These are phyloP conservation scores for Aspergillus ochraceus DNA, from an alignment of 2,329 filamentous ascomycete genomes.

Conservation along the genomic window DNA sequence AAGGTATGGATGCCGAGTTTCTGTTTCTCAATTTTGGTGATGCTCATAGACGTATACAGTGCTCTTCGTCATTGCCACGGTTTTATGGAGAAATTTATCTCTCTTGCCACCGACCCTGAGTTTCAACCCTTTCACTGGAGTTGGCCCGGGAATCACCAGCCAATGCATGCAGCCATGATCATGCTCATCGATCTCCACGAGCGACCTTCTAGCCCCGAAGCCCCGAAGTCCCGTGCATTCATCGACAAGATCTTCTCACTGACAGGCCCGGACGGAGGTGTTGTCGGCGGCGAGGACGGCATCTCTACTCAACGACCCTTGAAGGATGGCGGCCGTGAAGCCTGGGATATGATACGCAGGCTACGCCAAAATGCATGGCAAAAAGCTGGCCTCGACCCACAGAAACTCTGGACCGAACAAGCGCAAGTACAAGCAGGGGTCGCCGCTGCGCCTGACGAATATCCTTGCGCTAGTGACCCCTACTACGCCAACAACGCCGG, in stretches of 20 bases:
- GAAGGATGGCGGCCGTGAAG: conserved; percentile 50
- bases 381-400: conserved; percentile 48
- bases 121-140: conserved; percentile 52
- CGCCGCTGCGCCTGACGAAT: conserved; percentile 22
- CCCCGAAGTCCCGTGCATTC: conserved; percentile 45
- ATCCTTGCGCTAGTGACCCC: conserved; percentile 9
- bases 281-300: conserved; percentile 48
- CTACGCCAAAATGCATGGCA: conserved; percentile 51
- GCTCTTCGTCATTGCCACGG: conserved; percentile 49
- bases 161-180: conserved; percentile 39
- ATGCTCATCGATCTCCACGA: conserved; percentile 52
- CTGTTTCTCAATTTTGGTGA: not conserved
- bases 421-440: conserved; percentile 43
- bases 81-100: conserved; percentile 51
- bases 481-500: conserved; percentile 9
- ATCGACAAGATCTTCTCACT: conserved; percentile 49
- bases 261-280: conserved; percentile 46
- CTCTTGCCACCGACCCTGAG: conserved; percentile 47
- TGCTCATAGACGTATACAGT: conserved; percentile 24
- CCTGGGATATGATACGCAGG: conserved; percentile 50
- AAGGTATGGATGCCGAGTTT: conserved; percentile 29
- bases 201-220: conserved; percentile 46
- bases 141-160: conserved; percentile 42
- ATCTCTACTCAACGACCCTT: conserved; percentile 45
- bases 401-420: conserved; percentile 48